Percentiles rank a stretch among this genome's conserved stretches.
Evolutionary conservation across 2,329 filamentous ascomycete species (phyloP).

Genomic region (Nectriaceae sp.): DNA sequence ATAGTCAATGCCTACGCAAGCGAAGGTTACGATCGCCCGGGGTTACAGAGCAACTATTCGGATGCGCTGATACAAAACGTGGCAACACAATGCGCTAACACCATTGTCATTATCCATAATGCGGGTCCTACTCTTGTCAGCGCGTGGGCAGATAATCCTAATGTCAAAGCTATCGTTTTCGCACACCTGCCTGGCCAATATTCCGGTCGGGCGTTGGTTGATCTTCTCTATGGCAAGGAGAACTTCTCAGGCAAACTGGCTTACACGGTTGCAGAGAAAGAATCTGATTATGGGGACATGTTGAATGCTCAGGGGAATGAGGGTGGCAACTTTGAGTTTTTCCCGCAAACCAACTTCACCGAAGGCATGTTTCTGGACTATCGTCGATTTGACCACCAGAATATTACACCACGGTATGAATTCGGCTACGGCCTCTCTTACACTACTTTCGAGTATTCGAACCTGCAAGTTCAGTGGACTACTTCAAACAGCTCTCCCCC

Average conservation of each 20-base stretch:
- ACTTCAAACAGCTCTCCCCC: slow-evolving; percentile 28
- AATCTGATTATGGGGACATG: slow-evolving; percentile 45
- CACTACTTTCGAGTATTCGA: slow-evolving; percentile 59
- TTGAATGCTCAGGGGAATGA: slow-evolving; percentile 35
- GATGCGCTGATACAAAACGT: neutral
- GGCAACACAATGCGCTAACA: slow-evolving; percentile 62
- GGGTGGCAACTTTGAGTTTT: slow-evolving; percentile 38
- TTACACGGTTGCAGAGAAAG: slow-evolving; percentile 68
- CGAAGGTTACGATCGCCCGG: slow-evolving; percentile 56
- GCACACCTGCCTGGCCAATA: slow-evolving; percentile 74
- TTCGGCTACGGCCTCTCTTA: slow-evolving; percentile 72
- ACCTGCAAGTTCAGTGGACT: slow-evolving; percentile 24
- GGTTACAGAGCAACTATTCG: neutral
- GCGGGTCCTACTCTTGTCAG: slow-evolving; percentile 66
- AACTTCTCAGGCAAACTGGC: slow-evolving; percentile 70
- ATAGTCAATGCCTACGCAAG: slow-evolving; percentile 67
- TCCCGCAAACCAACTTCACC: slow-evolving; percentile 53
- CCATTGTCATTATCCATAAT: slow-evolving; percentile 69
- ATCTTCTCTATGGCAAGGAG: slow-evolving; percentile 68
- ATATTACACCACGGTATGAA: slow-evolving; percentile 62
- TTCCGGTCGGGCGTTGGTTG: slow-evolving; percentile 65
- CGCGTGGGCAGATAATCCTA: slow-evolving; percentile 65
- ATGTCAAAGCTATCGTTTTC: slow-evolving; percentile 67
- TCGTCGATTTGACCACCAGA: slow-evolving; percentile 62
- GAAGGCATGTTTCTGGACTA: slow-evolving; percentile 71